A percentile compares a stretch with the other conserved stretches of the same genome.
phyloP scores from a whole-genome alignment of 202 grass and related monocot genomes.

The Hordeum pubiflorum region DNA sequence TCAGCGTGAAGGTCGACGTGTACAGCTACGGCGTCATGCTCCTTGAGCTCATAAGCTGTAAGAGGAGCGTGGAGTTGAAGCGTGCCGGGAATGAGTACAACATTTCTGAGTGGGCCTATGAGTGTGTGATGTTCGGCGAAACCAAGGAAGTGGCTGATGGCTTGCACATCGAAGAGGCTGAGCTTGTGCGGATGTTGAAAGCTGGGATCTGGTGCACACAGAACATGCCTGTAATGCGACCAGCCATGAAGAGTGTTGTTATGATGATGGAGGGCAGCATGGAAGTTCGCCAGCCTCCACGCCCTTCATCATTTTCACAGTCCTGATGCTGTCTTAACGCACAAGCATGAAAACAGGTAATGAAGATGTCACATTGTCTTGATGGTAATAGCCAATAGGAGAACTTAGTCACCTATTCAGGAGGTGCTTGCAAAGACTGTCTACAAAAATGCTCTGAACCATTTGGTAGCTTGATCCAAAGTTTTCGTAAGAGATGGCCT shows the following conservation, averaged over 20 bases:
- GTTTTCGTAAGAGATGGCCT: too few relatives aligned
- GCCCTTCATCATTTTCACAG: constrained; percentile 26
- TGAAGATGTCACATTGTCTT: too few relatives aligned
- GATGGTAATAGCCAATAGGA: too few relatives aligned
- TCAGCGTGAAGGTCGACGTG: constrained; percentile 32
- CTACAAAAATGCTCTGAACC: too few relatives aligned
- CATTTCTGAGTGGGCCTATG: constrained; percentile 39
- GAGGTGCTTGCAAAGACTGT: too few relatives aligned
- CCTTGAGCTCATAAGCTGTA: constrained; percentile 36
- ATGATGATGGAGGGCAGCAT: constrained; percentile 33
- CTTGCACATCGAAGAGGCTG: not conserved
- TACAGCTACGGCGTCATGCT: constrained; percentile 37
- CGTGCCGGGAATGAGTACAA: constrained; percentile 18
- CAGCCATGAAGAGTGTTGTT: constrained; percentile 26
- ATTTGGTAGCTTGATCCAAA: too few relatives aligned
- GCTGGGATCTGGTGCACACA: constrained; percentile 37
- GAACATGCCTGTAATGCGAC: constrained; percentile 28
- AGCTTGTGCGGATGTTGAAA: constrained; percentile 29
- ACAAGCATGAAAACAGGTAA: too few relatives aligned
- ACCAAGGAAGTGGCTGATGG: constrained; percentile 7
- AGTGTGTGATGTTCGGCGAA: constrained; percentile 3
- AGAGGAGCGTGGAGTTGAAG: constrained; percentile 34
- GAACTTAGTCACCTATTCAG: too few relatives aligned
- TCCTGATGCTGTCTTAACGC: not conserved
- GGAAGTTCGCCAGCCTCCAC: constrained; percentile 25